These are phyloP conservation scores for Isabelozyma pseudorhagii DNA, from an alignment of 805 yeast genomes.

Conservation along the genomic window DNA sequence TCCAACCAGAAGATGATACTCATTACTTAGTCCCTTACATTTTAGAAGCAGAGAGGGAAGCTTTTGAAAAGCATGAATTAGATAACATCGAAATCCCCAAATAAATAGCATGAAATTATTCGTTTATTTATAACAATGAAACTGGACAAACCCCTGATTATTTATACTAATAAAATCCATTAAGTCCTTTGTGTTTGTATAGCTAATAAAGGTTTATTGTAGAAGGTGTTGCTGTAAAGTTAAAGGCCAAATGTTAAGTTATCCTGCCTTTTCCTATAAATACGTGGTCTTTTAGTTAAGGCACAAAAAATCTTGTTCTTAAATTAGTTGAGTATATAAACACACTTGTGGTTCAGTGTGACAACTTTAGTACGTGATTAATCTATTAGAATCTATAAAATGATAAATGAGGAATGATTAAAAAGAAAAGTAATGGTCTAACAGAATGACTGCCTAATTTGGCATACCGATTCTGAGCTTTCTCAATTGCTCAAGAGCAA, in stretches of 20 bases:
- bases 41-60: constrained; percentile 92
- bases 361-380: neutral
- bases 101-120: neutral
- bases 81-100: constrained; percentile 60
- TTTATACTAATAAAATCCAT: too few relatives aligned
- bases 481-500: constrained; percentile 66
- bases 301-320: too few relatives aligned
- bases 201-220: neutral
- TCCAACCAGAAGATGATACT: constrained; percentile 74
- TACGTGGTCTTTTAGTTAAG: too few relatives aligned
- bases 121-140: neutral
- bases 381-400: neutral
- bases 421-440: neutral
- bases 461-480: constrained; percentile 49
- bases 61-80: constrained; percentile 80
- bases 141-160: neutral
- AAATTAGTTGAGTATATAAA: neutral
- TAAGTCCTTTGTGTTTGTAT: neutral
- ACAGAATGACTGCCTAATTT: neutral
- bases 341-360: too few relatives aligned
- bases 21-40: constrained; percentile 86
- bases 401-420: neutral
- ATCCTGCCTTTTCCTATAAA: too few relatives aligned
- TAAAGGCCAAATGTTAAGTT: too few relatives aligned
- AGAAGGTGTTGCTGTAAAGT: too few relatives aligned